These are phyloP conservation scores for Rhinocladiella mackenziei DNA, from an alignment of 2,329 filamentous ascomycete species.

Conservation along the genomic window DNA sequence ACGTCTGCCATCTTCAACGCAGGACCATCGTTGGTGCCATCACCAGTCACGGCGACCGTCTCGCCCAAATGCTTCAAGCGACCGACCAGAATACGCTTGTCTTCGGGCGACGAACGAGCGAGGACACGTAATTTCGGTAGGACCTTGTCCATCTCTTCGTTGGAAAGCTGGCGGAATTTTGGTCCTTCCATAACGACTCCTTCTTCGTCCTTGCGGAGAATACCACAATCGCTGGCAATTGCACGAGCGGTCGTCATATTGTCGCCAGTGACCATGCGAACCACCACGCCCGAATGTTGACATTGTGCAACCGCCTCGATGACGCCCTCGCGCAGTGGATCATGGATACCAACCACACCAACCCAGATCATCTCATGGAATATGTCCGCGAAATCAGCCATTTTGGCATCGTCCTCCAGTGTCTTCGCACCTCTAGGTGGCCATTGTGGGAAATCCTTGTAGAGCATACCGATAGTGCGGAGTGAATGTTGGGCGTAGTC, in stretches of 20 bases:
- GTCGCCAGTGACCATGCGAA: constrained; percentile 72
- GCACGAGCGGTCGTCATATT: constrained; percentile 69
- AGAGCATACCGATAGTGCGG: constrained; percentile 70
- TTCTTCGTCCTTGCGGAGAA: constrained; percentile 51
- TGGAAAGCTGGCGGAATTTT: constrained; percentile 59
- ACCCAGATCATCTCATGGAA: constrained; percentile 71
- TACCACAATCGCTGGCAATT: constrained; percentile 70
- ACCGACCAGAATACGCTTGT: constrained; percentile 62
- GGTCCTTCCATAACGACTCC: constrained; percentile 67
- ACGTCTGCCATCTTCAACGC: constrained; percentile 64
- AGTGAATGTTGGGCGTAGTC: constrained; percentile 55
- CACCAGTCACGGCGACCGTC: constrained; percentile 61
- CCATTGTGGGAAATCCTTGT: constrained; percentile 67
- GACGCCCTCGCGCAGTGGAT: constrained; percentile 66
- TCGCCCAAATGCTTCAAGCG: constrained; percentile 60
- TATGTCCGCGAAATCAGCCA: constrained; percentile 63
- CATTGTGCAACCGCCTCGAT: constrained; percentile 64
- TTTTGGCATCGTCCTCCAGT: constrained; percentile 57
- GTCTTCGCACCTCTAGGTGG: constrained; percentile 57
- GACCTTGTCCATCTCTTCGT: constrained; percentile 55
- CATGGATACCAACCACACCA: constrained; percentile 69
- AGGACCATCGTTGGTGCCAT: constrained; percentile 64
- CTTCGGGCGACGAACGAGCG: constrained; percentile 62
- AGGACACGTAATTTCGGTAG: constrained; percentile 61
- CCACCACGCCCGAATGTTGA: constrained; percentile 63